These are phyloP conservation scores for Jasminum sambac DNA, from an alignment of 257 asterid genomes.

Conservation along the genomic window DNA sequence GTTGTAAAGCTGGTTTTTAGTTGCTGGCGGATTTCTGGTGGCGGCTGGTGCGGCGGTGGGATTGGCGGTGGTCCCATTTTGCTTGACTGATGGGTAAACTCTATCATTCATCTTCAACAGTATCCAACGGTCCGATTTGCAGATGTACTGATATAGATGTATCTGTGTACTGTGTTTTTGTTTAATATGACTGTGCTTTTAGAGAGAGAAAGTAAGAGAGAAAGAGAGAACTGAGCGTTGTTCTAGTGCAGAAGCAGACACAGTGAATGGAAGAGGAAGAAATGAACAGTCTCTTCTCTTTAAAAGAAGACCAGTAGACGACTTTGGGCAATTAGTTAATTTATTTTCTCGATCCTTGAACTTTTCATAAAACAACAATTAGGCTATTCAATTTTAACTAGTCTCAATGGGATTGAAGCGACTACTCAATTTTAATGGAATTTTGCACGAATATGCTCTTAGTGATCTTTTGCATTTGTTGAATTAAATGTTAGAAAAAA, in stretches of 20 bases:
- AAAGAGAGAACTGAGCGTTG: not conserved
- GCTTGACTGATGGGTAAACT: slow-evolving; percentile 42
- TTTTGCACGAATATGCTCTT: too few species aligned
- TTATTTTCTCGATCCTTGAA: not conserved
- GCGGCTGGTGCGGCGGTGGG: slow-evolving; percentile 14
- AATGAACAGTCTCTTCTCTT: not conserved
- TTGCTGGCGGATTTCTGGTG: slow-evolving; percentile 27
- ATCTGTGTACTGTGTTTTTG: too few species aligned
- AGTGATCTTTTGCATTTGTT: too few species aligned
- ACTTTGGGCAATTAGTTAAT: too few species aligned
- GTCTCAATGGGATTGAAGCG: too few species aligned
- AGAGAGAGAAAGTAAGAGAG: not conserved
- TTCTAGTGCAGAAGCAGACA: not conserved
- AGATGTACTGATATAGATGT: too few species aligned
- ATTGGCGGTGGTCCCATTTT: slow-evolving; percentile 34
- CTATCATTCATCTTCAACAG: slow-evolving; percentile 39
- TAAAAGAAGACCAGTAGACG: not conserved
- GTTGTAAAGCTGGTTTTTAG: slow-evolving; percentile 35
- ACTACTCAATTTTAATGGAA: too few species aligned
- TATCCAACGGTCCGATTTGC: too few species aligned
- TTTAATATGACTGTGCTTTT: too few species aligned
- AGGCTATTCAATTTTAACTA: not conserved
- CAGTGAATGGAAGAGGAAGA: not conserved
- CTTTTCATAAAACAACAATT: not conserved
- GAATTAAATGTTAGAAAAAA: too few species aligned